These are phyloP conservation scores for Cutaneotrichosporon dermatis DNA, from an alignment of 1,284 basidiomycete genomes.

Conservation along the genomic window DNA sequence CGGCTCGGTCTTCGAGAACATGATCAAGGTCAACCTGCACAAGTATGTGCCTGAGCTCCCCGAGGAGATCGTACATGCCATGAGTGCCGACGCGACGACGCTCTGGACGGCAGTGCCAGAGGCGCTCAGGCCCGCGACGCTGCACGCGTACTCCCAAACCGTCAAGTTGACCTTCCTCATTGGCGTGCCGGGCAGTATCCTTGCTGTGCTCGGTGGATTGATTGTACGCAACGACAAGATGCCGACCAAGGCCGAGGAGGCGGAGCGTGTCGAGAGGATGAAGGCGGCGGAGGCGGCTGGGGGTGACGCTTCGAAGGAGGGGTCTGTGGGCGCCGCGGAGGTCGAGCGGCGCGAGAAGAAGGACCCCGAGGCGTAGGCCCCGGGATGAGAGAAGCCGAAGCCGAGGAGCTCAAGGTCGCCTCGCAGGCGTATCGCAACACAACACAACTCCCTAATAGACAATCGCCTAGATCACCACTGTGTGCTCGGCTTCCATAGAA, in stretches of 20 bases:
- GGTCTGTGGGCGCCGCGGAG: no score
- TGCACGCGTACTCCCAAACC: slow-evolving; percentile 40
- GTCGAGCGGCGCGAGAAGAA: neutral
- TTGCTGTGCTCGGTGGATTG: slow-evolving; percentile 32
- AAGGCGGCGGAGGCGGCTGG: neutral
- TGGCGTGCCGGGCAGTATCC: slow-evolving; percentile 35
- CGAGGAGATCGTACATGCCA: slow-evolving; percentile 14
- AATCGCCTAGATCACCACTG: no score
- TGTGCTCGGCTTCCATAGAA: no score
- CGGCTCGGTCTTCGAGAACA: slow-evolving; percentile 47
- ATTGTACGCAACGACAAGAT: slow-evolving; percentile 40
- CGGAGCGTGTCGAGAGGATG: neutral
- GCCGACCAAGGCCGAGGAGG: slow-evolving; percentile 17
- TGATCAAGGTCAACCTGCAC: slow-evolving; percentile 36
- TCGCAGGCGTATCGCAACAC: neutral
- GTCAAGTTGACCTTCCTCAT: slow-evolving; percentile 40
- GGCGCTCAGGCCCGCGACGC: slow-evolving; percentile 21
- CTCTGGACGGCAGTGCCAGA: slow-evolving; percentile 37
- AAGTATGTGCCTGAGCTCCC: slow-evolving; percentile 31
- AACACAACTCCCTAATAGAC: no score
- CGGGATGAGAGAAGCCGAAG: no score
- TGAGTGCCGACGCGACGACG: slow-evolving; percentile 35
- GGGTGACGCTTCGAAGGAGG: neutral
- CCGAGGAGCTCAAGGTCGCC: neutral
- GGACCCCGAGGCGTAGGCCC: neutral